Evolutionary conservation across 257 asterid species (phyloP), one percentile per base, ranked within the genome.

Genomic region (Nyctanthes arbortristis): DNA sequence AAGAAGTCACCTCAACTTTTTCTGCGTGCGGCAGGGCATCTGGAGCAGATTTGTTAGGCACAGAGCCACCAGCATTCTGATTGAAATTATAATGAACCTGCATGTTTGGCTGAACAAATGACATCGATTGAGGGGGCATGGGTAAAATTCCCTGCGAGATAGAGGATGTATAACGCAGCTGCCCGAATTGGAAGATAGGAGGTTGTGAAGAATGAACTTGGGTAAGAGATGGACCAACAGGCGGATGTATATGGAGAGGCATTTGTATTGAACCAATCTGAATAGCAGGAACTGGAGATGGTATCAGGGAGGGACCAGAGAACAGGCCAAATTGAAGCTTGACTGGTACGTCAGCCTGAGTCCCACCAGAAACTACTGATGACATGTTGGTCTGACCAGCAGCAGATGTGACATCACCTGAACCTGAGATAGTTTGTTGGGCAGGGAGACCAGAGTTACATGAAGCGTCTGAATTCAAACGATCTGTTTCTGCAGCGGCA

Each of bases 231-330:
- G 86, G 75, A 62, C 92, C 97, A 64, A 86, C 73, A 67, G 91
- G 78, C 72, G 86, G 87, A 77, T 94, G 90, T 66, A 84, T 84
- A 70, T 86, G 96, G 60, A 94, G 89, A 73, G 99, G 99, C 97
- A 94, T 94, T 85, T 91, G 97, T 61, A 94, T 91, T 14, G 99
- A 94, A 77, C 99, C 99, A 74, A 94, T 94, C 88, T 94, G 99
- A 79, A 94, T 94, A 18, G 98, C 88, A 24, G 97, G 93, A 77
- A 94, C 90, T 0, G 96, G 97, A 79, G 97, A 85, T 58, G 97
- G 95, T 77, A 91, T 85, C 81, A 91, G 73, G 45, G 99, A 78
- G 33, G 99, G 95, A 70, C 97, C 98, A 67, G 98, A 83, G 82
- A 91, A 94, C 69, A 94, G 87, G 66, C 99, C 99, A 89, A 94